A percentile compares a stretch with the other conserved stretches of the same genome.
Evolutionary conservation across 805 yeast species (phyloP).

Genomic region (Saccharomycopsis sp.): DNA sequence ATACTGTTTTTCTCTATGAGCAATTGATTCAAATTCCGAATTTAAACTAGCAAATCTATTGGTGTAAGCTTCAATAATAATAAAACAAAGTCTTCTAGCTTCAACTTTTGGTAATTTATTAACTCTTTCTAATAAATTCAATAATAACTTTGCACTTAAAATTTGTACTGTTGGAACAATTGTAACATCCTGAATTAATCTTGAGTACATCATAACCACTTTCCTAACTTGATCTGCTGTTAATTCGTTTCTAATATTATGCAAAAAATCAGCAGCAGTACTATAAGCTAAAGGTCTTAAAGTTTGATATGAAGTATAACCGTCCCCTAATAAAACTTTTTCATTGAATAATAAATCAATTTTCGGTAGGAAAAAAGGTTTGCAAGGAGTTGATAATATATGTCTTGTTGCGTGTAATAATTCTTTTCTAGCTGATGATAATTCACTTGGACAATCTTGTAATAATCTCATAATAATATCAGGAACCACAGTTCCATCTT

Average conservation of each 20-base stretch:
- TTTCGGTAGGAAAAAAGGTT: slow-evolving; percentile 73
- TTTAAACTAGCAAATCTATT: slow-evolving; percentile 71
- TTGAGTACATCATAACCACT: slow-evolving; percentile 74
- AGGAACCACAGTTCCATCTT: slow-evolving; percentile 59
- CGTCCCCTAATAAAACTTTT: slow-evolving; percentile 80
- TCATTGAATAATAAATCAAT: slow-evolving; percentile 81
- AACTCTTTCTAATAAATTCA: slow-evolving; percentile 83
- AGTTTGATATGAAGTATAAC: slow-evolving; percentile 83
- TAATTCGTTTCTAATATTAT: slow-evolving; percentile 77
- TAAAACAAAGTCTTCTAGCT: slow-evolving; percentile 72
- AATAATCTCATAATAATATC: slow-evolving; percentile 74
- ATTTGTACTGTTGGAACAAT: slow-evolving; percentile 86
- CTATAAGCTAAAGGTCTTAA: slow-evolving; percentile 89
- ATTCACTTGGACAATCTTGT: slow-evolving; percentile 92
- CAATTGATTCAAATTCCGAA: slow-evolving; percentile 55
- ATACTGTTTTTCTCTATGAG: slow-evolving; percentile 47
- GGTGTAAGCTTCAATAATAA: slow-evolving; percentile 80
- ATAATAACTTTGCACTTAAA: slow-evolving; percentile 85
- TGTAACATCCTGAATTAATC: slow-evolving; percentile 67
- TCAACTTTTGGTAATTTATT: slow-evolving; percentile 73
- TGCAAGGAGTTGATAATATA: slow-evolving; percentile 78
- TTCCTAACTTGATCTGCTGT: slow-evolving; percentile 78
- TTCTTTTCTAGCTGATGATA: slow-evolving; percentile 87
- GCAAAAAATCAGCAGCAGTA: slow-evolving; percentile 92
- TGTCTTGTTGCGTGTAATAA: slow-evolving; percentile 89